Percentiles rank a stretch among this genome's conserved stretches.
These are phyloP conservation scores for Trichoderma lentiforme DNA, from an alignment of 2,329 filamentous ascomycete species.

Conservation along the genomic window DNA sequence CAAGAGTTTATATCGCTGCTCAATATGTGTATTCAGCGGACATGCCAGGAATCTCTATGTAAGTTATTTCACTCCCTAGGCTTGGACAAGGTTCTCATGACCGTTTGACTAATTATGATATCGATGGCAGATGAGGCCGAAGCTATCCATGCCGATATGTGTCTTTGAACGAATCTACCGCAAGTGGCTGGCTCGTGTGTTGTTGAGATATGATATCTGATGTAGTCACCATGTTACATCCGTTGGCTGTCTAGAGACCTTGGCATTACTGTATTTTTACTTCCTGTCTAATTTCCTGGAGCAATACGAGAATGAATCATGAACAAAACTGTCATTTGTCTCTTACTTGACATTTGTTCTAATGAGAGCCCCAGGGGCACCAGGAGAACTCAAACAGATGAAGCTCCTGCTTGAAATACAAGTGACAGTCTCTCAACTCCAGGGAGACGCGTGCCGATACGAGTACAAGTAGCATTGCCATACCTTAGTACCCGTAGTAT, in stretches of 20 bases:
- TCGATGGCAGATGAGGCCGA: background rate
- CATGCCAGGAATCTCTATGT: constrained; percentile 12
- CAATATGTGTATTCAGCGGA: constrained; percentile 12
- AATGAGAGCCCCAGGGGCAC: background rate
- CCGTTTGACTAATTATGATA: background rate
- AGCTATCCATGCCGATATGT: background rate
- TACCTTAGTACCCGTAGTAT: background rate
- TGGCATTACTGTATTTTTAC: background rate
- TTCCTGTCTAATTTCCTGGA: background rate
- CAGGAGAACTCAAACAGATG: background rate
- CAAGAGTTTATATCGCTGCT: constrained; percentile 4
- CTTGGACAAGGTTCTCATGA: background rate
- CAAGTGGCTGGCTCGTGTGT: background rate
- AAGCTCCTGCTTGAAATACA: background rate
- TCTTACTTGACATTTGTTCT: background rate
- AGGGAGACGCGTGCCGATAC: background rate
- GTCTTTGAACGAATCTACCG: background rate
- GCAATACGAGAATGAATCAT: background rate
- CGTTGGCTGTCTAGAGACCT: background rate
- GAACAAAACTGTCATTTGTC: background rate
- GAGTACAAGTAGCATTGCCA: background rate
- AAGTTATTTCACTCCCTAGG: background rate
- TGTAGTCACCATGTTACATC: background rate
- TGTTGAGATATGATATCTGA: background rate
- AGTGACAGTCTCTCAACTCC: background rate